These are phyloP conservation scores for Adiantum capillusveneris DNA, from an alignment of 75 land plant species.

Conservation along the genomic window DNA sequence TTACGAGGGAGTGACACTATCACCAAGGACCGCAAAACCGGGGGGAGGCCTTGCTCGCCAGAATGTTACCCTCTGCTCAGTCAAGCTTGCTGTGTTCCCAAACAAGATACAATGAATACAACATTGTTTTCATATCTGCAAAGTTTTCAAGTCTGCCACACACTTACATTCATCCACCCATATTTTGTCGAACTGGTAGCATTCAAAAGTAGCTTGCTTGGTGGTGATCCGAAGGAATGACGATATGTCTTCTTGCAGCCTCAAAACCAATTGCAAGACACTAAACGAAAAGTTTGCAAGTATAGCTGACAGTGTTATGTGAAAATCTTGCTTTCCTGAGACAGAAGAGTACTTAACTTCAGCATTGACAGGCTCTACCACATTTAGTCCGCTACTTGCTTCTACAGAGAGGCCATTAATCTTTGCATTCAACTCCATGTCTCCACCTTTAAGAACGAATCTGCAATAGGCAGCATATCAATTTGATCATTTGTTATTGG, in stretches of 20 bases:
- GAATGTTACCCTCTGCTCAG: slow-evolving; percentile 53
- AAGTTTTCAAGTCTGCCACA: background rate
- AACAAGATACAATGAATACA: background rate
- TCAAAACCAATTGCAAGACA: slow-evolving; percentile 66
- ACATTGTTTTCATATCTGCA: background rate
- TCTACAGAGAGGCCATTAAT: slow-evolving; percentile 68
- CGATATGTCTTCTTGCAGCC: slow-evolving; percentile 80
- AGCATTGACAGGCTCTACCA: slow-evolving; percentile 89
- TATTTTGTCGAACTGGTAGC: slow-evolving; percentile 86
- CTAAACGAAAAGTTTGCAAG: slow-evolving; percentile 87
- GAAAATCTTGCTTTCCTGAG: slow-evolving; percentile 71
- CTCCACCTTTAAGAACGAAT: slow-evolving; percentile 70
- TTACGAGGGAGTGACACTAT: slow-evolving; percentile 84
- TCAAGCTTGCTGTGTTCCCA: background rate
- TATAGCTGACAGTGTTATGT: slow-evolving; percentile 68
- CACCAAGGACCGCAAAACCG: slow-evolving; percentile 92
- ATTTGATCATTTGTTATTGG: no score
- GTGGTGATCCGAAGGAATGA: slow-evolving; percentile 70
- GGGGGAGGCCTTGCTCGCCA: slow-evolving; percentile 96
- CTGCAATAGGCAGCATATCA: slow-evolving; percentile 22
- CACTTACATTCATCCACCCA: slow-evolving; percentile 66
- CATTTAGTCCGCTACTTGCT: slow-evolving; percentile 68
- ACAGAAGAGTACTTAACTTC: slow-evolving; percentile 50
- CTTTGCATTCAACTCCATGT: slow-evolving; percentile 69
- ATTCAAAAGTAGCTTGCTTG: slow-evolving; percentile 52